Conservation (phyloP, 768 basidiomycete genomes). For the Sporobolomyces roseus region DNA sequence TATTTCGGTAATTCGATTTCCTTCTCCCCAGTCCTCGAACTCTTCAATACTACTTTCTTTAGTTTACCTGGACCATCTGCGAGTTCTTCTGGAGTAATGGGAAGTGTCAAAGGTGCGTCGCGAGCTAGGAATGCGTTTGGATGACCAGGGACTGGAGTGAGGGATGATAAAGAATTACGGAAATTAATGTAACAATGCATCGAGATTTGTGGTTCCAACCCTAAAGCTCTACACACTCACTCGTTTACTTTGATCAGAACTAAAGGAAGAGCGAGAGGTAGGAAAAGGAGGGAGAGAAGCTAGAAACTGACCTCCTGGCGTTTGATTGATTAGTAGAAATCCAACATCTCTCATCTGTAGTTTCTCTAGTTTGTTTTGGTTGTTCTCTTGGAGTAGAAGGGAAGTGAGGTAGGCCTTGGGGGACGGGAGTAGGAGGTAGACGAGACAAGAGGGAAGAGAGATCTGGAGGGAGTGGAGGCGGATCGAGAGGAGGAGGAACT, state of each 20-base stretch:
- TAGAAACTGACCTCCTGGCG: slow-evolving; percentile 29
- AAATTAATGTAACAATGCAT: slow-evolving; percentile 41
- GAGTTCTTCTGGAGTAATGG: background rate
- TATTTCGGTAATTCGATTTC: slow-evolving; percentile 7
- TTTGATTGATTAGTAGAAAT: slow-evolving; percentile 25
- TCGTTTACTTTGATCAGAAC: background rate
- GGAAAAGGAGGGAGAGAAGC: too few relatives aligned
- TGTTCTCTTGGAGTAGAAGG: background rate
- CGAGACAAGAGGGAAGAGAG: slow-evolving; percentile 1
- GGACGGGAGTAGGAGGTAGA: background rate
- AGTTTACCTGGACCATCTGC: background rate
- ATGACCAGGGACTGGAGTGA: slow-evolving; percentile 27
- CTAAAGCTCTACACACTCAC: slow-evolving; percentile 5
- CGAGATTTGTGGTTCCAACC: slow-evolving; percentile 11
- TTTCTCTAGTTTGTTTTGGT: slow-evolving; percentile 11
- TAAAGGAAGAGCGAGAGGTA: background rate
- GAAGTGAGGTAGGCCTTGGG: background rate
- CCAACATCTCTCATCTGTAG: slow-evolving; percentile 35
- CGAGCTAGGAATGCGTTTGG: slow-evolving; percentile 34
- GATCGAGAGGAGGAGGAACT: slow-evolving; percentile 4
- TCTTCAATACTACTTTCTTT: background rate
- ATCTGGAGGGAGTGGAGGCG: background rate
- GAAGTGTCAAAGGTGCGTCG: slow-evolving; percentile 13
- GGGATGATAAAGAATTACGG: slow-evolving; percentile 23
- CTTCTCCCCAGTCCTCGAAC: background rate